These are phyloP conservation scores for Cryphonectria nitschkei DNA, from an alignment of 2,329 filamentous ascomycete species.

Conservation along the genomic window DNA sequence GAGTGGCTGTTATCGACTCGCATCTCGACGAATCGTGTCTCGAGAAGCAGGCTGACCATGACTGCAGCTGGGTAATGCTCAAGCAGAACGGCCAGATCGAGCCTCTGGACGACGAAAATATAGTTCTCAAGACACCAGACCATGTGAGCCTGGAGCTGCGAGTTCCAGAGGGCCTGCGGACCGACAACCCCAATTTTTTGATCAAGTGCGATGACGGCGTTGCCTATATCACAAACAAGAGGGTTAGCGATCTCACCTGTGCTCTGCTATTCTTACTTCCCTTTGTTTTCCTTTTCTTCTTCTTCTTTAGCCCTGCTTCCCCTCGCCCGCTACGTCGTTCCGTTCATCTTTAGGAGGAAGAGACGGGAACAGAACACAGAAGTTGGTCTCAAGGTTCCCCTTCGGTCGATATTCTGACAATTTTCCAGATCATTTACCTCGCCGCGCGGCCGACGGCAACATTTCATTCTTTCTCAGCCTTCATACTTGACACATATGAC, in stretches of 20 bases:
- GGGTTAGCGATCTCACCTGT: conserved; percentile 57
- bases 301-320: too few relatives aligned
- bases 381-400: conserved; percentile 22
- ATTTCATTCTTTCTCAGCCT: conserved; percentile 86
- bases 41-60: conserved; percentile 56
- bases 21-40: conserved; percentile 39
- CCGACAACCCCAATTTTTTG: conserved; percentile 62
- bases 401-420: conserved; percentile 32
- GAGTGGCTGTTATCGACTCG: background rate
- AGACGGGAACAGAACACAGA: background rate
- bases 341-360: background rate
- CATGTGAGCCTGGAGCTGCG: conserved; percentile 78
- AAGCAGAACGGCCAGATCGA: conserved; percentile 74
- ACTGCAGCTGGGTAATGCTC: conserved; percentile 86
- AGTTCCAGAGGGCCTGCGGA: conserved; percentile 67
- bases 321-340: background rate
- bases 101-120: conserved; percentile 80
- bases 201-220: conserved; percentile 75
- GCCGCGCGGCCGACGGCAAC: conserved; percentile 69
- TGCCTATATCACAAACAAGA: conserved; percentile 82
- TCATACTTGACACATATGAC: conserved; percentile 85
- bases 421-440: conserved; percentile 78
- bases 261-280: background rate
- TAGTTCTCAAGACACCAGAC: conserved; percentile 78
- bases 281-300: background rate